A percentile compares a stretch with the other conserved stretches of the same genome.
These are phyloP conservation scores for Fusarium sp. DNA, from an alignment of 2,329 filamentous ascomycete genomes.

Conservation along the genomic window DNA sequence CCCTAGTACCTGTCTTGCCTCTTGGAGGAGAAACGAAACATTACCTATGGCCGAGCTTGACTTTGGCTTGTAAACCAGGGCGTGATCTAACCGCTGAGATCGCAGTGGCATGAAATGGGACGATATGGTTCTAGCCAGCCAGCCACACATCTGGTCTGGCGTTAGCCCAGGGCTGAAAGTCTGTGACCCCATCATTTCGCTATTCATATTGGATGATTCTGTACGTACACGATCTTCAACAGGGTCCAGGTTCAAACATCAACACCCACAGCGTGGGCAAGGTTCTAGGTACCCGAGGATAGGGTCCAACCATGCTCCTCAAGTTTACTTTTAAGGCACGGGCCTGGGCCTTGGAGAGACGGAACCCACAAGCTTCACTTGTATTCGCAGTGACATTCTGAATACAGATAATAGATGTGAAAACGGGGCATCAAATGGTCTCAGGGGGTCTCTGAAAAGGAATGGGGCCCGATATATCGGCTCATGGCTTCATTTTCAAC, in stretches of 20 bases:
- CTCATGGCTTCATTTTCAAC: not conserved
- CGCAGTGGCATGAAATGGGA: conserved; percentile 4
- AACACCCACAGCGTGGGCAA: not conserved
- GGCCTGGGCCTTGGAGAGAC: not conserved
- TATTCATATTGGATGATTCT: not conserved
- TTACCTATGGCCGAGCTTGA: not conserved
- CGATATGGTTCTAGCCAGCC: conserved; percentile 18
- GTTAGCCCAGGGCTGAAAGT: conserved; percentile 16
- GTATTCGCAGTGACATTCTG: not conserved
- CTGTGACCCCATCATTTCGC: conserved; percentile 2
- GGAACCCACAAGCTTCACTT: conserved; percentile 3
- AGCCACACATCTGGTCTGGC: conserved; percentile 29
- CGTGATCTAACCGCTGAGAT: not conserved
- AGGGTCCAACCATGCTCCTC: not conserved
- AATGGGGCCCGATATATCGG: not conserved
- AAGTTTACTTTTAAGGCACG: not conserved
- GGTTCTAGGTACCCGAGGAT: not conserved
- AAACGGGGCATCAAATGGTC: not conserved
- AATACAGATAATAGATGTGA: not conserved
- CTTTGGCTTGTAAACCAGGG: conserved; percentile 5
- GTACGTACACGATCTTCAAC: conserved; percentile 6
- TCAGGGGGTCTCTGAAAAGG: not conserved
- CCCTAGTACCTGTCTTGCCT: not conserved
- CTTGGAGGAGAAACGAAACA: not conserved
- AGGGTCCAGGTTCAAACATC: conserved; percentile 6